Evolutionary conservation across 192 early-diverging fungal genomes (phyloP), one percentile per base, ranked within the genome.

Genomic region (Linnemannia schmuckeri): DNA sequence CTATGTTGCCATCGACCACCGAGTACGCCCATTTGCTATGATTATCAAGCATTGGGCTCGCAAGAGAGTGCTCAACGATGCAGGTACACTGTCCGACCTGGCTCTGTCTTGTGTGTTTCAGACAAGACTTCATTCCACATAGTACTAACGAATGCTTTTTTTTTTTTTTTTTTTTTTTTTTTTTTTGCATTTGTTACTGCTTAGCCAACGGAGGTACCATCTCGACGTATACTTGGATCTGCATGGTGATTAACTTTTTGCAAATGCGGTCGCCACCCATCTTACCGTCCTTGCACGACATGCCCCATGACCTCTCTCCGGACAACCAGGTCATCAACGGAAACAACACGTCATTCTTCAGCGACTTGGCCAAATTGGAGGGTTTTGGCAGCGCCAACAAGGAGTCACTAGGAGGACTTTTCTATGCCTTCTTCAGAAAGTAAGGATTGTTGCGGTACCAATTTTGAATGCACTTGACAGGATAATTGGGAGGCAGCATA

Each of bases 21-120:
- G 97, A 18, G 97, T 98, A n/a, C 92, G 94, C 44, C 97, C 96
- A 1, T 91, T 99, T 80, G 91, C 96, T 55, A 95, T 98, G 94
- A 92, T 97, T n/a, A 91, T 99, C 90, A 99, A 98, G 83, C 89
- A 98, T 86, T 99, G 97, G 97, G 93, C 98, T 55, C 91, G 95
- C 79, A 93, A 92, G 76, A 89, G 98, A 74, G 93, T 92, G 40
- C 85, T 99, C 72, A 98, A 97, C 85, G 97, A 99, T 83, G 95
- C 95, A 54, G 95, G 95, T 96, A 90, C 9, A 37, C 44, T 30
- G 20, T 24, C 27, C 49, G 44, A 73, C 24, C 1, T 73, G 13
- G 6, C 24, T 8, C 12, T 71, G 20, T 71, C 38, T 0, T n/a
- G 18, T 18, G 7, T n/a, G 18, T 41, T 33, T 24, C 8, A 20